Percentiles rank a stretch among this genome's conserved stretches.
These are phyloP conservation scores for Dendrobium officinale DNA, from an alignment of 106 monocot genomes.

Conservation along the genomic window DNA sequence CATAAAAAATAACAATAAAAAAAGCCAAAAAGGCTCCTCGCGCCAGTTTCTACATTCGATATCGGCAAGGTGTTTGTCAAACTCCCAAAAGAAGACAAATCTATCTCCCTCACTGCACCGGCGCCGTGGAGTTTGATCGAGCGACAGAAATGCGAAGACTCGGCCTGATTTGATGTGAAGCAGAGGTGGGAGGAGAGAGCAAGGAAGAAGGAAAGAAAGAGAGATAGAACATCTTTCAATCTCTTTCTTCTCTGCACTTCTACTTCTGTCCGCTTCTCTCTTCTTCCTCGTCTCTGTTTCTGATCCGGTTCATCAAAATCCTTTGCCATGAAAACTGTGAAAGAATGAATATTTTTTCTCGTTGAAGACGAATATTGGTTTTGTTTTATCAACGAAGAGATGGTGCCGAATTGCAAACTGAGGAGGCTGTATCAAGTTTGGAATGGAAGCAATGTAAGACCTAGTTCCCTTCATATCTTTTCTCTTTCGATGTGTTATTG, in stretches of 20 bases:
- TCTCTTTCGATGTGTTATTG: not conserved
- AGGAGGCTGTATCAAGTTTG: not conserved
- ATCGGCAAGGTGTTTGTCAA: not conserved
- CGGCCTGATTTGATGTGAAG: not conserved
- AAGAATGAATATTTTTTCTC: not conserved
- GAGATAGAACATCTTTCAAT: not conserved
- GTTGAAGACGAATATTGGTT: not conserved
- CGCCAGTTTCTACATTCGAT: not conserved
- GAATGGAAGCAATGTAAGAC: not conserved
- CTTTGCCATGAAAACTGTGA: not conserved
- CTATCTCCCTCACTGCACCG: not conserved
- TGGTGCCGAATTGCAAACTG: not conserved
- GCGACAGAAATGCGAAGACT: not conserved
- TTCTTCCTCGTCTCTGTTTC: not conserved
- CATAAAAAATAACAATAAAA: not conserved
- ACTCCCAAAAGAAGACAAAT: not conserved
- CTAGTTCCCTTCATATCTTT: not conserved
- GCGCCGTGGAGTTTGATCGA: not conserved
- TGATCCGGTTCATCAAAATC: not conserved
- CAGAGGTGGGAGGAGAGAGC: not conserved
- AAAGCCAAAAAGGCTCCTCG: not conserved
- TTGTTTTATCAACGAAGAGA: not conserved
- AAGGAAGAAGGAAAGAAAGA: not conserved
- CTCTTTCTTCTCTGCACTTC: not conserved
- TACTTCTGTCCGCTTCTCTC: not conserved